Conservation (phyloP, 2,329 filamentous ascomycete species). For the Apiospora arundinis region DNA sequence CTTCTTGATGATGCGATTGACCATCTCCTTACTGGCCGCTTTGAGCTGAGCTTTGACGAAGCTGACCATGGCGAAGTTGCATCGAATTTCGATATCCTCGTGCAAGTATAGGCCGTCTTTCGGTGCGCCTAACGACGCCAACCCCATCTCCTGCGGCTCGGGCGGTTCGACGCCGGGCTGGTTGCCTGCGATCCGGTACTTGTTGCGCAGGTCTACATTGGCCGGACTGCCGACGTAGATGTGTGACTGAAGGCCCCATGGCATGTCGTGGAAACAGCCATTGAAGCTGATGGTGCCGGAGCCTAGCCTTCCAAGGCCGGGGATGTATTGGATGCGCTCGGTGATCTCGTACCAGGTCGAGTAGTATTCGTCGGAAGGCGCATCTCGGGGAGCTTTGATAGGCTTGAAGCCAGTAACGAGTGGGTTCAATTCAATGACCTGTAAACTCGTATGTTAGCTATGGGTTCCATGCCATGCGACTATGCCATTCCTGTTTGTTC, state of each 20-base stretch:
- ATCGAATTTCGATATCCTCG: constrained; percentile 74
- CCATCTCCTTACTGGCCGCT: constrained; percentile 71
- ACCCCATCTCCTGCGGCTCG: constrained; percentile 66
- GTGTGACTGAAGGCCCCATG: constrained; percentile 75
- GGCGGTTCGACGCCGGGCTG: constrained; percentile 69
- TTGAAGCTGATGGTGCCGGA: constrained; percentile 72
- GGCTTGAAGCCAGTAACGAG: constrained; percentile 69
- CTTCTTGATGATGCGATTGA: constrained; percentile 73
- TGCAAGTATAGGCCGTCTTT: constrained; percentile 70
- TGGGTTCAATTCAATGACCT: constrained; percentile 74
- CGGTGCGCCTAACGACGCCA: constrained; percentile 63
- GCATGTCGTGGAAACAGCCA: constrained; percentile 75
- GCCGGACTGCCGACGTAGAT: constrained; percentile 68
- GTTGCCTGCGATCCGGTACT: constrained; percentile 72
- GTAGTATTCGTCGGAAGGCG: constrained; percentile 73
- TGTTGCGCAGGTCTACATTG: constrained; percentile 70
- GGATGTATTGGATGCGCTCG: constrained; percentile 71
- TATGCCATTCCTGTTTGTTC: no score
- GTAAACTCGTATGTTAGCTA: neutral
- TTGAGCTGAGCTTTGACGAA: constrained; percentile 73
- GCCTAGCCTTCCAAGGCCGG: constrained; percentile 69
- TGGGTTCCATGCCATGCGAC: no score
- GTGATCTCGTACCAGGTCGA: constrained; percentile 77
- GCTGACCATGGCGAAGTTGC: constrained; percentile 68
- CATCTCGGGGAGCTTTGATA: constrained; percentile 71